Evolutionary conservation across 768 basidiomycete species (phyloP), one percentile per base, ranked within the genome.

Genomic region (Coprinopsis marcescibilis): DNA sequence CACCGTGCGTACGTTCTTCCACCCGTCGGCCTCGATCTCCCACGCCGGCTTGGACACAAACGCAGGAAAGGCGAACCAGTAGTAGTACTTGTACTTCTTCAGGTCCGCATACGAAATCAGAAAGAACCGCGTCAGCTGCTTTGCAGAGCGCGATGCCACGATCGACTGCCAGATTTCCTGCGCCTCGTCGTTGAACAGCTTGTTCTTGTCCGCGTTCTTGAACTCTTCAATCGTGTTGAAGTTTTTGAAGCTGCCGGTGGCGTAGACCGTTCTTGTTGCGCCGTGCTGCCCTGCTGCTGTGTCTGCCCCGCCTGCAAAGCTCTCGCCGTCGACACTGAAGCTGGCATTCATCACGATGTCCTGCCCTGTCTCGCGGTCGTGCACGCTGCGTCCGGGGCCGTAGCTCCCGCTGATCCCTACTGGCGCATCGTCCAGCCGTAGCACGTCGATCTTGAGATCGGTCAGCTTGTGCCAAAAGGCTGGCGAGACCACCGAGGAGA

Each of bases 171-270:
- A 89, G 55, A 90, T 86, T 85, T 89, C 72, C 51, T 83, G 75
- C 0, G 84, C 80, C 50, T 85, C 62, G 23, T 73, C 59, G 47
- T 87, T 86, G 66, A 98, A 92, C 14, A 96, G 64, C n/a, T 79
- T 76, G 4, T 84, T 80, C 73, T 99, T 99, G 57, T 91, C 83
- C 0, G 87, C 84, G 5, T 80, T 78, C 57, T 85, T 91, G 71
- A 97, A 98, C 10, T 96, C 92, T 55, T 98, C 93, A 55, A 98
- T 87, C 7, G 95, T 97, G 61, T 98, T 99, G 69, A 80, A 97
- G 64, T 97, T 98, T 75, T 89, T 93, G 57, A 96, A 73, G 8
- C 73, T 69, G 30, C 95, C 96, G 3, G 56, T 61, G 0, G 81
- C 75, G 1, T 65, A 45, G 35, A 81, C 70, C 11, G 81, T 69